Evolutionary conservation across 257 asterid species (phyloP), one percentile per base, ranked within the genome.

Genomic region (Solanum habrochaites): DNA sequence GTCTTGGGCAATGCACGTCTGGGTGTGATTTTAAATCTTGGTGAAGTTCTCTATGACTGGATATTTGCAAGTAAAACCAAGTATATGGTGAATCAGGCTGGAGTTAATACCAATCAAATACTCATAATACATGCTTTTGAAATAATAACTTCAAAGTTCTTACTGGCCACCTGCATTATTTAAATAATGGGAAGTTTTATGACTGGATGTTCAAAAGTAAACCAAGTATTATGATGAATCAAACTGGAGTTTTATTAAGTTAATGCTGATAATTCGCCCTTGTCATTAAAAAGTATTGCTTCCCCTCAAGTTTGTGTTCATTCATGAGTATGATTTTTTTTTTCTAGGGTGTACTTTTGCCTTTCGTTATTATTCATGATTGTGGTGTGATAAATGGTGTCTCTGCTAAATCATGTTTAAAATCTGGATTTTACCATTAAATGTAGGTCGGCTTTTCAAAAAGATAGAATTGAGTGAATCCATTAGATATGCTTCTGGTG

Each of bases 401-500:
- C 16, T 80, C 3, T 47, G 84, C 42, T 27, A 25, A 80, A 45
- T 47, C 42, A 27, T 78, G 69, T 18, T 49, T 29, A 29, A 29
- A 47, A 29, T 80, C 85, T 49, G 5, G 39, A 52, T 49, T 80
- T 27, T 80, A 31, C 29, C 67, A 80, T 85, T 82, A 49, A 84
- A 85, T 94, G 91, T 86, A 96, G 99, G 99, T 43, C 94, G 95
- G 82, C 92, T 94, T 83, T 95, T 97, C 93, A 95, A 94, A 85
- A 95, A 95, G 96, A 94, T 97, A 66, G 99, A 95, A 70, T 87
- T 97, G 88, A 93, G 89, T 83, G 99, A 97, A 92, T 94, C 99
- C n/a, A 95, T 97, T 91, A 94, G 99, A 95, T 97, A 97, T 88
- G 98, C 99, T 74, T 91, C 98, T 83, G 96, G 98, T 56, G 99